Evolutionary conservation across 768 basidiomycete species (phyloP).

Genomic region (Agrocybe pediades): DNA sequence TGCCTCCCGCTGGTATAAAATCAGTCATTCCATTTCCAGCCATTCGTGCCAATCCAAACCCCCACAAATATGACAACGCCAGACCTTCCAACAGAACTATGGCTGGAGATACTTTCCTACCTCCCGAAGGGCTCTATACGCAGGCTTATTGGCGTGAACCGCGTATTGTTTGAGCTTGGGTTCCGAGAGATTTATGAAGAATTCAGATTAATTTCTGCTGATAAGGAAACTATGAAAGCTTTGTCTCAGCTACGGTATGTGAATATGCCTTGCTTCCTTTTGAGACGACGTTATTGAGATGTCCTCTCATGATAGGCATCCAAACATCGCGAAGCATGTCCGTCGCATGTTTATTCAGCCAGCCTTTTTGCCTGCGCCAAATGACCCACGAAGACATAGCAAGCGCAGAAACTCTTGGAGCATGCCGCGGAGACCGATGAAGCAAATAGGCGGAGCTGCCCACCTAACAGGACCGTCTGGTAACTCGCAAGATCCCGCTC

Average conservation of each 20-base stretch:
- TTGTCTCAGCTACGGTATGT: constrained; percentile 26
- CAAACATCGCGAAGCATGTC: constrained; percentile 22
- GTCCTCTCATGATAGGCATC: constrained; percentile 10
- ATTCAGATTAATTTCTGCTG: constrained; percentile 26
- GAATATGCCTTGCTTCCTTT: background rate
- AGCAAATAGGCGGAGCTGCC: background rate
- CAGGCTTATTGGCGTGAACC: constrained; percentile 29
- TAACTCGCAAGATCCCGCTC: background rate
- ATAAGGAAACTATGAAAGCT: constrained; percentile 16
- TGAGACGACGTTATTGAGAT: background rate
- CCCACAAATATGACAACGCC: constrained; percentile 3
- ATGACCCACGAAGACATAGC: constrained; percentile 5
- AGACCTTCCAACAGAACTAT: constrained; percentile 27
- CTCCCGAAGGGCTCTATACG: constrained; percentile 21
- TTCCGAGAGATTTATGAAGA: constrained; percentile 31
- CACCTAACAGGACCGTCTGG: background rate
- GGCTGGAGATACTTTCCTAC: constrained; percentile 27
- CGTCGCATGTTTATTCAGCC: constrained; percentile 26
- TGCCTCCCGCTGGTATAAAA: too few species aligned
- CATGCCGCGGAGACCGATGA: background rate
- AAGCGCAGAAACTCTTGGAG: background rate
- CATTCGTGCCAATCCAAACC: background rate
- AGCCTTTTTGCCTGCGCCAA: constrained; percentile 23
- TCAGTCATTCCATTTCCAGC: too few species aligned
- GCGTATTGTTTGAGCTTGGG: constrained; percentile 29